Conservation (phyloP, 1,284 basidiomycete genomes). For the Filobasidium uniguttulatum region DNA sequence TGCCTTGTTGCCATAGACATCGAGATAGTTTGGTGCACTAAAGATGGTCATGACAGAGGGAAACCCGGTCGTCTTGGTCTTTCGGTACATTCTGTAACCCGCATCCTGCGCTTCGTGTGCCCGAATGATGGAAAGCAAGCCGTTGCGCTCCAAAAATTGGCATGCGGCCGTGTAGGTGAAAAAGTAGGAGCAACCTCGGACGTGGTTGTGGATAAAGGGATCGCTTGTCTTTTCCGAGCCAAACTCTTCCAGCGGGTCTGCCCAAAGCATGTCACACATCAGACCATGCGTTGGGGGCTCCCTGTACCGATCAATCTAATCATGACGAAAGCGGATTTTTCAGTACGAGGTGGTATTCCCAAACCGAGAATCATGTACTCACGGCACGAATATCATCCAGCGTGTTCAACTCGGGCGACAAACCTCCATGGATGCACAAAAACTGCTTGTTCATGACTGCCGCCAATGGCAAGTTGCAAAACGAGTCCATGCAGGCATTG, state of each 20-base stretch:
- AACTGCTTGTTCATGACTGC: conserved; percentile 98
- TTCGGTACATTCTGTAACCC: conserved; percentile 93
- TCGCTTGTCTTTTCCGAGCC: conserved; percentile 79
- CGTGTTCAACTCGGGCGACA: conserved; percentile 79
- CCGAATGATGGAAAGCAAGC: conserved; percentile 82
- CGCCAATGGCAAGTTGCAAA: conserved; percentile 79
- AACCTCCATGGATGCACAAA: conserved; percentile 84
- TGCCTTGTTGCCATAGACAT: conserved; percentile 94
- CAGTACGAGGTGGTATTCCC: background rate
- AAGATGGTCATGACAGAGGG: conserved; percentile 96
- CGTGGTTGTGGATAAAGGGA: conserved; percentile 76
- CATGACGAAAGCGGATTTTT: background rate
- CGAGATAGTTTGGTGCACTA: conserved; percentile 87
- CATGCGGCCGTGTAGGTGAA: conserved; percentile 93
- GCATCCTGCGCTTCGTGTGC: conserved; percentile 94
- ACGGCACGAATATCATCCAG: conserved; percentile 75
- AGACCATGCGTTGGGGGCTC: conserved; percentile 86
- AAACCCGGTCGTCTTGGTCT: conserved; percentile 78
- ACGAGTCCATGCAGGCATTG: conserved; percentile 83
- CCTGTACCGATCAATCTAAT: conserved; percentile 78
- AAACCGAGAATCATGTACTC: conserved; percentile 22
- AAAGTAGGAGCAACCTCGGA: conserved; percentile 90
- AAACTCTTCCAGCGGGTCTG: conserved; percentile 87
- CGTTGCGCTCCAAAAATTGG: conserved; percentile 84
- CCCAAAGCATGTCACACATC: conserved; percentile 93